These are phyloP conservation scores for Botrytis deweyae DNA, from an alignment of 2,329 filamentous ascomycete species.

Conservation along the genomic window DNA sequence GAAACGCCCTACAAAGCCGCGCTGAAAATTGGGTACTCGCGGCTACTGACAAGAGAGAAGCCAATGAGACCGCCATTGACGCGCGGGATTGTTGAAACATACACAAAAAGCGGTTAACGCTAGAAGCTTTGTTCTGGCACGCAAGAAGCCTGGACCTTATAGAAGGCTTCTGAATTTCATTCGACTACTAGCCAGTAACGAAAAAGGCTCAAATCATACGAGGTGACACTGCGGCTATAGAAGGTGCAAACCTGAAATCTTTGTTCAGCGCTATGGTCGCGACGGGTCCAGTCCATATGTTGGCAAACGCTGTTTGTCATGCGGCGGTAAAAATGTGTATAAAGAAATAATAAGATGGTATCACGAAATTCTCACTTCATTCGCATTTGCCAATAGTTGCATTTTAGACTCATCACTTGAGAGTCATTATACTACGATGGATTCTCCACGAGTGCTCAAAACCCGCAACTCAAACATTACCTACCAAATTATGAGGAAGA, in stretches of 20 bases:
- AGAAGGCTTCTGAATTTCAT: neutral
- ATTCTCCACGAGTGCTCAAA: slow-evolving; percentile 1
- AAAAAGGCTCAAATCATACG: neutral
- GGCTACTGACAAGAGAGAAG: neutral
- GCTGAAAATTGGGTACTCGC: neutral
- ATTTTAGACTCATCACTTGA: neutral
- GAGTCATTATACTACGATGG: neutral
- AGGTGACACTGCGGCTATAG: neutral
- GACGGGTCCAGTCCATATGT: neutral
- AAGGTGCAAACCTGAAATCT: neutral
- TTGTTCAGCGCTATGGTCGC: slow-evolving; percentile 1
- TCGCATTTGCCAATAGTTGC: neutral
- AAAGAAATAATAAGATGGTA: neutral
- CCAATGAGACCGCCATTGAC: neutral
- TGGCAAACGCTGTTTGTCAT: neutral
- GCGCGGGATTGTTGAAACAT: neutral
- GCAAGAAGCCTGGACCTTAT: neutral
- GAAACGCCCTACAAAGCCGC: neutral
- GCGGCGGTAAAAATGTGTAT: slow-evolving; percentile 1
- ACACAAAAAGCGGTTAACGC: neutral
- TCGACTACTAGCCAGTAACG: neutral
- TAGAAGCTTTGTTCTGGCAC: neutral
- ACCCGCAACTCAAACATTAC: slow-evolving; percentile 4
- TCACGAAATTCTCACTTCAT: neutral
- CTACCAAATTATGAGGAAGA: slow-evolving; percentile 3